Base-by-base conservation (phyloP, 805 yeast species). In the Sungouiozyma ichnusensis region DNA sequence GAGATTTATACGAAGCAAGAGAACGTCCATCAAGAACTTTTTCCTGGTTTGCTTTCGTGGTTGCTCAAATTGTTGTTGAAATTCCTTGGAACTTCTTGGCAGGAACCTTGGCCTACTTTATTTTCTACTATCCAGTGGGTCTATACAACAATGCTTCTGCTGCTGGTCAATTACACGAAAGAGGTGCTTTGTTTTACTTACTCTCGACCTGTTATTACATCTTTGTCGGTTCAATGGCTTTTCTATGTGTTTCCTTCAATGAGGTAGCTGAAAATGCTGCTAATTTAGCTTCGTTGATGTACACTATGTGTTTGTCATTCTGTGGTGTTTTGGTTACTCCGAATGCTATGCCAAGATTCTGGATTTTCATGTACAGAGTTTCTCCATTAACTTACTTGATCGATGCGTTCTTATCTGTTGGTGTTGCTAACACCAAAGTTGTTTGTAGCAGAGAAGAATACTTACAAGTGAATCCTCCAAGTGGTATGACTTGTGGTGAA, bases 341-440 rank as follows among this genome's bases (percentile, higher is more conserved):
- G 46, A 65, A 66, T 16, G 65, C 61, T 27, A 56, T 80, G 66
- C 83, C 83, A 24, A 77, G 85, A n/a, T 84, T 84, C 69, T 79
- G 88, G 87, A 66, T 72, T 36, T 82, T 81, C 69, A 78, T 82
- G 85, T 82, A 81, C 68, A 69, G 87, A 57, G 72, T 68, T 16
- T 76, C 81, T 18, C 90, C 92, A 15, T 65, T 80, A 48, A 78
- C 86, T 1, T 83, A 81, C 51, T 69, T 80, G 64, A 65, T 82
- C 41, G 64, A 69, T 16, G 79, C 76, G 35, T 59, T 76, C 51
- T 57, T 80, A 42, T 62, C 76, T 34, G 65, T 73, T 40, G 83
- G 78, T 48, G 62, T 79, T 49, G 81, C 78, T 36, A 69, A 69
- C 45, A 64, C 66, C 6, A 41, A 51, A 0, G 74, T 79, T 37